Percentiles rank a stretch among this genome's conserved stretches.
phyloP scores from a whole-genome alignment of 805 yeast species.

The Candida chauliodis region DNA sequence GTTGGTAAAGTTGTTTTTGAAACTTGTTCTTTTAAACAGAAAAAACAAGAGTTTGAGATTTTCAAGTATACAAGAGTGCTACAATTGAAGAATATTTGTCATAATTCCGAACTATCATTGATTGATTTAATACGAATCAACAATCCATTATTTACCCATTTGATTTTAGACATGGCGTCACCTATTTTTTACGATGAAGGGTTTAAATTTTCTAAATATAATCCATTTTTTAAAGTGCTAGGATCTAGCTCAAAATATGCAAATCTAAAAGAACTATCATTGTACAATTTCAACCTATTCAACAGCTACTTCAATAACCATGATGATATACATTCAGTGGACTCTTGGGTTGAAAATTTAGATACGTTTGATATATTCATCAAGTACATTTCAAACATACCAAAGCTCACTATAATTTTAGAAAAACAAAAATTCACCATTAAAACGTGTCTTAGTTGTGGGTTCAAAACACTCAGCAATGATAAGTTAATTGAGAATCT shows the following conservation, averaged over 20 bases:
- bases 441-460: constrained; percentile 34
- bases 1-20: constrained; percentile 16
- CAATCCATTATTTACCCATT: constrained; percentile 27
- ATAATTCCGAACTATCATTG: constrained; percentile 46
- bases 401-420: constrained; percentile 21
- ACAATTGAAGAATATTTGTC: constrained; percentile 34
- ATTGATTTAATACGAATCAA: constrained; percentile 43
- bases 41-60: constrained; percentile 22
- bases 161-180: constrained; percentile 50
- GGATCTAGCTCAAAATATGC: constrained; percentile 32
- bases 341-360: constrained; percentile 18
- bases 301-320: constrained; percentile 12
- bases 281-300: constrained; percentile 31
- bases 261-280: constrained; percentile 20
- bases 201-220: constrained; percentile 31
- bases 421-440: constrained; percentile 19
- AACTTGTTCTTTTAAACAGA: constrained; percentile 20
- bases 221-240: constrained; percentile 25
- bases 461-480: constrained; percentile 16
- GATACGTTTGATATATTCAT: constrained; percentile 20
- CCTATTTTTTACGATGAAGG: constrained; percentile 31
- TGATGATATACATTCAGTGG: constrained; percentile 14
- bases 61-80: constrained; percentile 40
- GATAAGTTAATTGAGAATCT: constrained; percentile 11
- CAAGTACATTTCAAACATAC: constrained; percentile 18